A percentile compares a stretch with the other conserved stretches of the same genome.
phyloP scores from a whole-genome alignment of 441 rosid species.

The Gossypium davidsonii region DNA sequence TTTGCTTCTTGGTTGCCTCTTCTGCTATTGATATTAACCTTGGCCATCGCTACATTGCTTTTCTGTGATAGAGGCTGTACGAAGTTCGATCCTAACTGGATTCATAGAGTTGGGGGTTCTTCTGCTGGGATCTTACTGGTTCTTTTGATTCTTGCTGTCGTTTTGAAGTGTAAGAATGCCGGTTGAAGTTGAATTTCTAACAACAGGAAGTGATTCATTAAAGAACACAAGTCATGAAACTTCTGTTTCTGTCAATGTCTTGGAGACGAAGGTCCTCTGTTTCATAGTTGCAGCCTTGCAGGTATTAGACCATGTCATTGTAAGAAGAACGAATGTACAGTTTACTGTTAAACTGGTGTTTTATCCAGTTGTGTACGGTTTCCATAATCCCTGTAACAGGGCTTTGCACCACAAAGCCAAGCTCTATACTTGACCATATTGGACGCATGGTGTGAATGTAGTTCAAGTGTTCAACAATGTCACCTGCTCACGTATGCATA shows the following conservation, averaged over 20 bases:
- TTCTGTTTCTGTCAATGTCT: background rate
- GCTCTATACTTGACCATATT: background rate
- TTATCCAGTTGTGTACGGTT: background rate
- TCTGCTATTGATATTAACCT: slow-evolving; percentile 48
- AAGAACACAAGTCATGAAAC: background rate
- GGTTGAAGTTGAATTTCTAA: slow-evolving; percentile 26
- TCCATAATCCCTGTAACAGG: background rate
- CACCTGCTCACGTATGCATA: too few species aligned
- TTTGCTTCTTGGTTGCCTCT: slow-evolving; percentile 43
- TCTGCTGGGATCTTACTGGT: slow-evolving; percentile 59
- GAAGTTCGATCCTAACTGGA: slow-evolving; percentile 76
- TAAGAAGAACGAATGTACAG: background rate
- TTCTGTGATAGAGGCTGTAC: slow-evolving; percentile 48
- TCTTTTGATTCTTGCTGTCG: slow-evolving; percentile 56
- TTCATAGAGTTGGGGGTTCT: slow-evolving; percentile 84
- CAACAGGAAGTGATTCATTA: background rate
- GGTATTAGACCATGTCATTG: background rate
- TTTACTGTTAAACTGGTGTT: background rate
- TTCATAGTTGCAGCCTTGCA: background rate
- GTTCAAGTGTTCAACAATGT: background rate
- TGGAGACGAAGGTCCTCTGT: background rate
- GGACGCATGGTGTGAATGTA: background rate
- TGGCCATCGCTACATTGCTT: slow-evolving; percentile 46
- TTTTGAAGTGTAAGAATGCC: slow-evolving; percentile 53
- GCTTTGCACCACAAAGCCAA: background rate